Evolutionary conservation across 148 eudicot genomes (phyloP), one percentile per base, ranked within the genome.

Genomic region (Rhododendron griersonianum): DNA sequence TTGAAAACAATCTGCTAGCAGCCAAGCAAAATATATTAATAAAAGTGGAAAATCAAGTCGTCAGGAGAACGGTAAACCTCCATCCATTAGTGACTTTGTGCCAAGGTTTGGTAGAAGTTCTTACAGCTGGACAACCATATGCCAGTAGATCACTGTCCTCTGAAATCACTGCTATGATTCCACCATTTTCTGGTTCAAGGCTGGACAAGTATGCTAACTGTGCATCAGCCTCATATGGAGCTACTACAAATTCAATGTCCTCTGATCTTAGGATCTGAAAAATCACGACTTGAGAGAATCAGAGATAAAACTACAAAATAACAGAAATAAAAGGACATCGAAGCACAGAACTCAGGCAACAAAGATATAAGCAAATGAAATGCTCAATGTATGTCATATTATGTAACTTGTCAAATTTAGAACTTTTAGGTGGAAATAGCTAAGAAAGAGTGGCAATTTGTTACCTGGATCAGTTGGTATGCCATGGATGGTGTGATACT

Each of bases 181-280:
- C 97, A 84, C 92, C 95, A 82, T 91, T 80, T 79, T 91, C 93
- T 65, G 84, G 91, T 86, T 91, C 93, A 59, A 95, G 90, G 82
- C 87, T 85, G 77, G 91, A 89, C 86, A 95, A 65, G 88, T 95
- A 93, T 44, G 98, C 98, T 87, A 95, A 91, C 79, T 95, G 96
- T 57, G 98, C 98, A 91, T 95, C 98, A 75, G 98, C 98, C 83
- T 95, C 98, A 76, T 94, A 95, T 86, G 98, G 98, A 59, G 98
- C 95, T 67, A 95, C 97, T 55, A 92, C 84, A 85, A 93, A 95
- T 51, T 95, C 98, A 65, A 95, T 88, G 41, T 94, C 90, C 84
- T 94, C 95, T 57, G 92, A 87, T 76, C 88, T 92, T 82, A 95
- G 86, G 82, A 89, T 91, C 98, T 95, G 90, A 80, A 88, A 77